A percentile compares a stretch with the other conserved stretches of the same genome.
Evolutionary conservation across 768 basidiomycete genomes (phyloP).

Genomic region (Rhizopogon salebrosus): DNA sequence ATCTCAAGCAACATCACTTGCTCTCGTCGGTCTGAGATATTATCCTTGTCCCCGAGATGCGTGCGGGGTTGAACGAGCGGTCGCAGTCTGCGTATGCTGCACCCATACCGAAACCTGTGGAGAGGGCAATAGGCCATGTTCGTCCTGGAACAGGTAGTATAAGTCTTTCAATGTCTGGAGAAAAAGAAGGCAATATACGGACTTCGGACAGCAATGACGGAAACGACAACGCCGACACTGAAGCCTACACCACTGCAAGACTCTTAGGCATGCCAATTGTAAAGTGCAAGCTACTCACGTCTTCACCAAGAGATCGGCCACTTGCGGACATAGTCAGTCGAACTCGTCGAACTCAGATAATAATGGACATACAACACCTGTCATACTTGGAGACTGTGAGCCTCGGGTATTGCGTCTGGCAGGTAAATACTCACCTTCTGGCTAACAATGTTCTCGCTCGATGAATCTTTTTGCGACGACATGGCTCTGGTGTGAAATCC

Average conservation of each 20-base stretch:
- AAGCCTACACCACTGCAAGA: constrained; percentile 75
- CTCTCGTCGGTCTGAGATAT: constrained; percentile 34
- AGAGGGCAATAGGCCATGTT: constrained; percentile 85
- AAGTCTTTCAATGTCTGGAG: neutral
- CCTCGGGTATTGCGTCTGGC: neutral
- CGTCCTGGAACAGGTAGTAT: constrained; percentile 52
- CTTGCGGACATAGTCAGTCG: constrained; percentile 24
- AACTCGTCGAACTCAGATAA: constrained; percentile 16
- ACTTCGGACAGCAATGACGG: constrained; percentile 91
- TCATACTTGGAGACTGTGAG: constrained; percentile 53
- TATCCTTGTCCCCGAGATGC: constrained; percentile 80
- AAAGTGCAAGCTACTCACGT: constrained; percentile 45
- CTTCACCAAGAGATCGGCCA: constrained; percentile 84
- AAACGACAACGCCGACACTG: constrained; percentile 81
- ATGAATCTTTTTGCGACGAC: constrained; percentile 50
- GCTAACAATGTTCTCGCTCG: constrained; percentile 86
- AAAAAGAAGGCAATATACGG: constrained; percentile 30
- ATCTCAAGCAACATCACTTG: constrained; percentile 10
- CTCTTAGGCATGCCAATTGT: constrained; percentile 6
- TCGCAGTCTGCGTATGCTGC: constrained; percentile 91
- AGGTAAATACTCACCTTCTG: constrained; percentile 63
- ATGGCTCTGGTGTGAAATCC: constrained; percentile 22
- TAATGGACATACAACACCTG: constrained; percentile 64
- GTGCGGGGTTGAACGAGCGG: constrained; percentile 86
- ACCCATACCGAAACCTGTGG: constrained; percentile 83